Evolutionary conservation across 352 stramenopile species (phyloP).

Genomic region (Thraustochytrium sp.): DNA sequence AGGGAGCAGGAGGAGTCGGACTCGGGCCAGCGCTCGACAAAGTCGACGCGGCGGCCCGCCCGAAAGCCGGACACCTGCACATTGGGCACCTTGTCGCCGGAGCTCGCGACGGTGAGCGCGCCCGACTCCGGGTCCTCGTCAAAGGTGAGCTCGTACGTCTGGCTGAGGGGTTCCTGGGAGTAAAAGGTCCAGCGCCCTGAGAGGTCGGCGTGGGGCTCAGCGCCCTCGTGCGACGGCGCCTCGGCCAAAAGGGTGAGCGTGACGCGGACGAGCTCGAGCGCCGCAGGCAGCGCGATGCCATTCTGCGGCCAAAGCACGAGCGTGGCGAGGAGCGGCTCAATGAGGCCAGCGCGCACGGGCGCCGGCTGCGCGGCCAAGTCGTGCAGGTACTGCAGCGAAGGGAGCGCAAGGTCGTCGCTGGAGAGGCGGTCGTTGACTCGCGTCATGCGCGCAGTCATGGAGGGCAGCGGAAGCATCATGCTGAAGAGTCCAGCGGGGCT

Average conservation of each 20-base stretch:
- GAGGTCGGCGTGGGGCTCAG: too few species aligned
- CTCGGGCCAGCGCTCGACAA: background rate
- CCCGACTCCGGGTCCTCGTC: background rate
- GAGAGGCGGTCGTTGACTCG: background rate
- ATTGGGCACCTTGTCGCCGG: background rate
- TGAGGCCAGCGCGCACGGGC: background rate
- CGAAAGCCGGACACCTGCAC: background rate
- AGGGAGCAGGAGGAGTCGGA: background rate
- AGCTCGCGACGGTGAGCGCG: background rate
- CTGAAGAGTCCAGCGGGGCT: background rate
- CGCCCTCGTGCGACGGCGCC: too few species aligned
- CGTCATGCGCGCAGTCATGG: background rate
- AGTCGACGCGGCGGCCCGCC: background rate
- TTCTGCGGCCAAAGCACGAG: conserved; percentile 11
- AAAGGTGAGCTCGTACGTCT: background rate
- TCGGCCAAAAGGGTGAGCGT: background rate
- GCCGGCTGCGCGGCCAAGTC: background rate
- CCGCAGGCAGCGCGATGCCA: background rate
- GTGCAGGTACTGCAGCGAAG: background rate
- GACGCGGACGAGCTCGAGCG: background rate
- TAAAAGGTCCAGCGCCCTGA: background rate
- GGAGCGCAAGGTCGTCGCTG: background rate
- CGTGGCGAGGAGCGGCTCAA: background rate
- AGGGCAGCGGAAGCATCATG: conserved; percentile 1
- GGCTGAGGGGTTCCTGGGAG: background rate